These are phyloP conservation scores for Pichia cactophila DNA, from an alignment of 1,139 yeast genomes.

Conservation along the genomic window DNA sequence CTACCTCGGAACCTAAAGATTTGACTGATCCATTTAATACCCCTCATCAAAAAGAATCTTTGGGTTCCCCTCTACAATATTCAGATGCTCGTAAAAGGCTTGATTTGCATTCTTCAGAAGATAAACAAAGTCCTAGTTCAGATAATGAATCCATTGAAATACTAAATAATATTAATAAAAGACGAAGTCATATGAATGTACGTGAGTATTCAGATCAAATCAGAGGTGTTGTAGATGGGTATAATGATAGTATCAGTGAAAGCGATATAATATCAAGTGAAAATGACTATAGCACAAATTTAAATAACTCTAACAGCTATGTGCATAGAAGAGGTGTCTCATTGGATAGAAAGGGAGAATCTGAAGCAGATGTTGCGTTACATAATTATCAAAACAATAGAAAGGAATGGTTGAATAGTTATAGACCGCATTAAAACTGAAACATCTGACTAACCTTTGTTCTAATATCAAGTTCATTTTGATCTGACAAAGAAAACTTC, in stretches of 20 bases:
- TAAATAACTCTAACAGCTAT: not conserved
- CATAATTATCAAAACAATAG: conserved; percentile 16
- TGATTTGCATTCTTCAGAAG: not conserved
- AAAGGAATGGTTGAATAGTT: conserved; percentile 16
- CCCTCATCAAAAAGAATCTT: not conserved
- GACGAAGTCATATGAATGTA: not conserved
- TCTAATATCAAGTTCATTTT: too few species aligned
- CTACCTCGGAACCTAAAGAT: not conserved
- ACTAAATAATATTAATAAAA: not conserved
- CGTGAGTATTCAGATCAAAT: not conserved
- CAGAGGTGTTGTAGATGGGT: too few species aligned
- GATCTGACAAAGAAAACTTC: too few species aligned
- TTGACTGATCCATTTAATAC: not conserved
- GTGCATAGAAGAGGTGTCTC: conserved; percentile 8
- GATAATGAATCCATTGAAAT: not conserved
- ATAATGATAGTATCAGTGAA: not conserved
- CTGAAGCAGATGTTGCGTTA: conserved; percentile 10
- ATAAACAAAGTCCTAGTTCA: not conserved
- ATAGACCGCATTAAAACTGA: not conserved
- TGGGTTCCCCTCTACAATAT: conserved; percentile 20
- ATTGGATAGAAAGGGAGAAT: conserved; percentile 2
- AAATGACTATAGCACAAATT: not conserved
- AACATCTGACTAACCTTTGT: too few species aligned
- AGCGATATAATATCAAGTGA: not conserved
- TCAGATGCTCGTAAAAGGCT: conserved; percentile 16